A percentile compares a stretch with the other conserved stretches of the same genome.
phyloP scores from a whole-genome alignment of 306 rosid species.

The Quercus alba region DNA sequence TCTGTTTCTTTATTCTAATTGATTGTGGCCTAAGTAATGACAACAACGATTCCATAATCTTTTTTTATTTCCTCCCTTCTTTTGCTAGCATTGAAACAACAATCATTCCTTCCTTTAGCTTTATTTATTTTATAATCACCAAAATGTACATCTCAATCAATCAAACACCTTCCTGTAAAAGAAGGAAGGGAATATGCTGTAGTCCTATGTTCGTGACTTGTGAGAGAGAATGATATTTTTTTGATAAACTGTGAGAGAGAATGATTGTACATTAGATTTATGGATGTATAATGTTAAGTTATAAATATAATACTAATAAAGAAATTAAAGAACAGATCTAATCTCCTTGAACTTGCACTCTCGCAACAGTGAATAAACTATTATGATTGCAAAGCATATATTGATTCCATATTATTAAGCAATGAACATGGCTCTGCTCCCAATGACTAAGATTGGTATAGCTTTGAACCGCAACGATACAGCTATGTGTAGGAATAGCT shows the following conservation, averaged over 20 bases:
- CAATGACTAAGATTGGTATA: neutral
- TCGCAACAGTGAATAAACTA: no score
- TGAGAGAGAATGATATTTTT: neutral
- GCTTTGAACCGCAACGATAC: no score
- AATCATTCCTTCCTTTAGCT: conserved; percentile 1
- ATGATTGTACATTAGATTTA: conserved; percentile 16
- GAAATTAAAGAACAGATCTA: conserved; percentile 1
- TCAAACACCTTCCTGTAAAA: neutral
- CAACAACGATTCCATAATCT: conserved; percentile 17
- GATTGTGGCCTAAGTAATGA: conserved; percentile 16
- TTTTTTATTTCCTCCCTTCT: neutral
- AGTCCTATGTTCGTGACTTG: neutral
- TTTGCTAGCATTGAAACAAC: neutral
- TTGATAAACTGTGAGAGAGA: neutral
- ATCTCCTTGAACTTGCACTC: neutral
- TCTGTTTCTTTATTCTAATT: neutral
- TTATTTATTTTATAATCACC: neutral
- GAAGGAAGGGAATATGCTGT: neutral
- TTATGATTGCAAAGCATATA: neutral
- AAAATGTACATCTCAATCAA: neutral
- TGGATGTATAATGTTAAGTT: neutral
- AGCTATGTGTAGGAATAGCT: neutral
- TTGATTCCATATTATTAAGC: neutral
- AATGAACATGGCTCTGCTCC: neutral
- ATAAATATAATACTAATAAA: neutral